Evolutionary conservation across 106 monocot species (phyloP).

Genomic region (Allium fistulosum): DNA sequence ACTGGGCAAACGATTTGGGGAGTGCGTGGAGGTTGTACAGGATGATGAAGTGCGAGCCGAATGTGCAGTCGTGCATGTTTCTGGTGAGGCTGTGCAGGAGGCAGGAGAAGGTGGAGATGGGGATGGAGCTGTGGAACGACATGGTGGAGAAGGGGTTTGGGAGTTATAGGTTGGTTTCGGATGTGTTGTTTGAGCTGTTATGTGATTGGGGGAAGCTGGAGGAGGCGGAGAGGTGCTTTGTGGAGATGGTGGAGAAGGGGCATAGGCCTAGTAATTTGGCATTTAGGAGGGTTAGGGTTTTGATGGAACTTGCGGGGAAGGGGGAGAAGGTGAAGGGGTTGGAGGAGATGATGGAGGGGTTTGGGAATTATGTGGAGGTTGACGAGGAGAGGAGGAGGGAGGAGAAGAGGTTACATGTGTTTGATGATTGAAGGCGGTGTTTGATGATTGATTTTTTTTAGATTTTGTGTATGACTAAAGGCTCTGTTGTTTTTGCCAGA

Average conservation of each 20-base stretch:
- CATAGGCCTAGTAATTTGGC: conserved; percentile 78
- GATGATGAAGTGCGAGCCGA: conserved; percentile 62
- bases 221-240: conserved; percentile 74
- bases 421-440: too few relatives aligned
- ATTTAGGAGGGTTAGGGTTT: conserved; percentile 67
- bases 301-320: conserved; percentile 64
- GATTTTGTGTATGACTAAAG: too few relatives aligned
- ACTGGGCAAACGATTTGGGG: conserved; percentile 66
- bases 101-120: conserved; percentile 50
- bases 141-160: conserved; percentile 84
- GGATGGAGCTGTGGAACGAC: conserved; percentile 76
- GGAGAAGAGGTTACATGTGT: not conserved
- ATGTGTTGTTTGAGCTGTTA: conserved; percentile 77
- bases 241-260: conserved; percentile 74
- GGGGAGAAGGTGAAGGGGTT: conserved; percentile 48
- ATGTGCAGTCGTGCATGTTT: conserved; percentile 86
- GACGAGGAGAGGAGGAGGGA: not conserved
- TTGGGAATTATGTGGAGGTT: conserved; percentile 17
- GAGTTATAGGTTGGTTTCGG: conserved; percentile 59
- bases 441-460: too few relatives aligned
- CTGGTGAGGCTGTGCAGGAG: conserved; percentile 52
- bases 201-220: conserved; percentile 75
- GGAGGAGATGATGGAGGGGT: conserved; percentile 35
- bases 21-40: conserved; percentile 52
- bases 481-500: too few relatives aligned